A percentile compares a stretch with the other conserved stretches of the same genome.
Conservation (phyloP, 805 yeast genomes). For the Sugiyamaella valdiviana region DNA sequence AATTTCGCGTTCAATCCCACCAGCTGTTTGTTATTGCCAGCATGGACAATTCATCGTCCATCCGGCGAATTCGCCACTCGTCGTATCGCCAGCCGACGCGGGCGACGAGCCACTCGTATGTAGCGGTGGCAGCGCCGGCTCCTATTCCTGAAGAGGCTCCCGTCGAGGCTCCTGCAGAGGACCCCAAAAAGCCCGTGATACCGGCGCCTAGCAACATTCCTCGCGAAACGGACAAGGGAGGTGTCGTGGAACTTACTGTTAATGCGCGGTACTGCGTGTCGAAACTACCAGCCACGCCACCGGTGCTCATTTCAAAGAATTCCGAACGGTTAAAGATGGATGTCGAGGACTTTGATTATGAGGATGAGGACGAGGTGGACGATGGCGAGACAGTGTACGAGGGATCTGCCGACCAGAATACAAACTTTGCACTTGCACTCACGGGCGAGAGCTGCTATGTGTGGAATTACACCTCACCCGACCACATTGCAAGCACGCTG, state of each 20-base stretch:
- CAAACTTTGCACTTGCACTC: constrained; percentile 46
- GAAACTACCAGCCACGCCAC: constrained; percentile 52
- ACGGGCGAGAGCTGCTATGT: constrained; percentile 50
- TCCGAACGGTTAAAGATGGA: constrained; percentile 18
- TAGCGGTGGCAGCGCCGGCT: background rate
- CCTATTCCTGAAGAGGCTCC: background rate
- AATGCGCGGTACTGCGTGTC: constrained; percentile 53
- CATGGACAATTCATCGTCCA: constrained; percentile 11
- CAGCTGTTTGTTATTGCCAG: background rate
- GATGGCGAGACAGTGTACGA: constrained; percentile 20
- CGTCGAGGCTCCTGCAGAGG: background rate
- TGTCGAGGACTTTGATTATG: background rate
- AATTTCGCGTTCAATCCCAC: background rate
- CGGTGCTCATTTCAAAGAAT: constrained; percentile 26
- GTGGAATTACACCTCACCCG: constrained; percentile 64
- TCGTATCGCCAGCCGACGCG: constrained; percentile 12
- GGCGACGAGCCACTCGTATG: background rate
- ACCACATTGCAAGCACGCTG: constrained; percentile 50
- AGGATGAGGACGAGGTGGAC: constrained; percentile 3
- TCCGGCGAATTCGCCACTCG: constrained; percentile 16
- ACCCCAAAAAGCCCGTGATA: background rate
- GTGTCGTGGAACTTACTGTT: constrained; percentile 47
- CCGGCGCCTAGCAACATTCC: background rate
- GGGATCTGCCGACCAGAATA: constrained; percentile 43
- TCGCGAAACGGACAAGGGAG: constrained; percentile 11